phyloP scores from a whole-genome alignment of 2,329 filamentous ascomycete genomes.

The Plectosphaerella plurivora region DNA sequence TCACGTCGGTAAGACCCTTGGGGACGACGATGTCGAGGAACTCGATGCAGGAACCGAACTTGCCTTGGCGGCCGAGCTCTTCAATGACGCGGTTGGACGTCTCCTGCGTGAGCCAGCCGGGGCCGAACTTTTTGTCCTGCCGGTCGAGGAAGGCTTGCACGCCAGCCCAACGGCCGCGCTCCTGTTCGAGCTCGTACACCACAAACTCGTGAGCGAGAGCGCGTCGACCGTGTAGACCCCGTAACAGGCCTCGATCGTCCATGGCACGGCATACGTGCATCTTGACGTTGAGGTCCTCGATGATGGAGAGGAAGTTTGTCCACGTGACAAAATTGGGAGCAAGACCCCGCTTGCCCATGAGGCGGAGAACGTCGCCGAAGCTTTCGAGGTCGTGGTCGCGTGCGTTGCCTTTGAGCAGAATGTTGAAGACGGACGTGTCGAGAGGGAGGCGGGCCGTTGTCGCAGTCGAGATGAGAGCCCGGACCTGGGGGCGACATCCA shows the following conservation, averaged over 20 bases:
- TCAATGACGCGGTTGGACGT: slow-evolving; percentile 34
- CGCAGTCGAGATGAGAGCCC: slow-evolving; percentile 25
- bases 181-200: slow-evolving; percentile 31
- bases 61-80: slow-evolving; percentile 35
- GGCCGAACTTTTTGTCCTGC: slow-evolving; percentile 38
- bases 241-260: slow-evolving; percentile 38
- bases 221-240: slow-evolving; percentile 26
- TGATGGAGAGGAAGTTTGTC: slow-evolving; percentile 44
- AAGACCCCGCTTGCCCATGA: slow-evolving; percentile 35
- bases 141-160: slow-evolving; percentile 32
- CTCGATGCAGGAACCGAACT: slow-evolving; percentile 17
- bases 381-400: slow-evolving; percentile 31
- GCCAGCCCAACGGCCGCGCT: slow-evolving; percentile 28
- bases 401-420: slow-evolving; percentile 27
- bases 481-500: slow-evolving; percentile 17
- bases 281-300: slow-evolving; percentile 54
- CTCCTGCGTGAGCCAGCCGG: slow-evolving; percentile 35
- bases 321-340: slow-evolving; percentile 41
- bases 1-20: slow-evolving; percentile 4
- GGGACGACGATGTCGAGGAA: slow-evolving; percentile 21
- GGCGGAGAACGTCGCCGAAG: slow-evolving; percentile 33
- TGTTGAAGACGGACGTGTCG: slow-evolving; percentile 43
- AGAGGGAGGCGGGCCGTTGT: slow-evolving; percentile 31
- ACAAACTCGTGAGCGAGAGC: slow-evolving; percentile 38
- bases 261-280: slow-evolving; percentile 42